These are phyloP conservation scores for Olyra latifolia DNA, from an alignment of 176 grass and related monocot species.

Conservation along the genomic window DNA sequence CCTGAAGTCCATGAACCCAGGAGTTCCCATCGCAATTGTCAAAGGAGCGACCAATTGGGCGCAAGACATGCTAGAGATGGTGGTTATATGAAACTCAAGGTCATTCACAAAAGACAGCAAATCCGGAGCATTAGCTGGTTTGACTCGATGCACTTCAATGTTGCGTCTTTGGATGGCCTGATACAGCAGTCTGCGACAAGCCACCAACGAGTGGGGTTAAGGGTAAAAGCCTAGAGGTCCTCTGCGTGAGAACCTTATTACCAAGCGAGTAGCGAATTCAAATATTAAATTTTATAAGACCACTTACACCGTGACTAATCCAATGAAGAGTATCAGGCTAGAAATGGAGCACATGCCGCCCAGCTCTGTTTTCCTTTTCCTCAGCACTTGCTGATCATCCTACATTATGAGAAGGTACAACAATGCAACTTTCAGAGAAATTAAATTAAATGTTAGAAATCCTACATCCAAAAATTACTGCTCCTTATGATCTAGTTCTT, in stretches of 20 bases:
- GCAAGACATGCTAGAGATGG: constrained; percentile 86
- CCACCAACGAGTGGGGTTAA: not conserved
- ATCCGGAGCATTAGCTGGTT: constrained; percentile 89
- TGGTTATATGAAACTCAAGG: constrained; percentile 87
- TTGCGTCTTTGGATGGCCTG: constrained; percentile 69
- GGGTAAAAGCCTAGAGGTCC: not conserved
- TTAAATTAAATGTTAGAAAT: not conserved
- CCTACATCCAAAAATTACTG: not conserved
- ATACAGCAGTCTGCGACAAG: constrained; percentile 67
- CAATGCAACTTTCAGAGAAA: not conserved
- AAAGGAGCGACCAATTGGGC: constrained; percentile 48
- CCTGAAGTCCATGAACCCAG: constrained; percentile 83
- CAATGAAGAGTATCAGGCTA: constrained; percentile 68
- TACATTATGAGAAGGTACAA: constrained; percentile 40
- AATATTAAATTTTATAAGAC: not conserved
- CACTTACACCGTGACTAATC: constrained; percentile 79
- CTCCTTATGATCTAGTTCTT: not conserved
- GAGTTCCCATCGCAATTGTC: constrained; percentile 63
- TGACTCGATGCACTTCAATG: constrained; percentile 74
- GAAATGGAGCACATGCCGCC: constrained; percentile 80
- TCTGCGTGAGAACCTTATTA: not conserved
- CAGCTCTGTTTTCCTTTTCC: constrained; percentile 92
- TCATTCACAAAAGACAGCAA: constrained; percentile 79
- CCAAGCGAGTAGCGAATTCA: not conserved
- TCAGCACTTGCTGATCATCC: constrained; percentile 75